phyloP scores from a whole-genome alignment of 2,329 filamentous ascomycete genomes.

The Ophiostoma ulmi region DNA sequence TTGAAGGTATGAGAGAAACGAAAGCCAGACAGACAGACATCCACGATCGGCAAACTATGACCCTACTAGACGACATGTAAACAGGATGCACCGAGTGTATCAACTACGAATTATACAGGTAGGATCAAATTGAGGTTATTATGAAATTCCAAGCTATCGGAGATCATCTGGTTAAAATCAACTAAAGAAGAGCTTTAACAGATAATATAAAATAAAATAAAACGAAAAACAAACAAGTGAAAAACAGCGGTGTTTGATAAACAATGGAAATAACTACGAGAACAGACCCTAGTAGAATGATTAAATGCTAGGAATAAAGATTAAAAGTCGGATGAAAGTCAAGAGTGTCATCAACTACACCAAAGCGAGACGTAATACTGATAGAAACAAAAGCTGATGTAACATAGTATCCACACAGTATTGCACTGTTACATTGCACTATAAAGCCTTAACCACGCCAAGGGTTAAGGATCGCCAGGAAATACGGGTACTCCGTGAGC shows the following conservation, averaged over 20 bases:
- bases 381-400: neutral
- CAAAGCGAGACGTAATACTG: neutral
- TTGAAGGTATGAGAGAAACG: no score
- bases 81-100: neutral
- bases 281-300: neutral
- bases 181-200: neutral
- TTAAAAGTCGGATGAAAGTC: neutral
- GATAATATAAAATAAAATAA: neutral
- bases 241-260: neutral
- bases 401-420: conserved; percentile 6
- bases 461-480: neutral
- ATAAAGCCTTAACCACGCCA: neutral
- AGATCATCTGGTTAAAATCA: neutral
- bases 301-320: neutral
- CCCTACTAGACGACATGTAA: neutral
- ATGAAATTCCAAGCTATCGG: neutral
- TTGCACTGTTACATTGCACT: neutral
- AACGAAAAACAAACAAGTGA: neutral
- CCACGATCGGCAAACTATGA: neutral
- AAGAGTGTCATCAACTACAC: neutral
- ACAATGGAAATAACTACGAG: neutral
- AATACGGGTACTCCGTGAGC: conserved; percentile 8
- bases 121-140: neutral
- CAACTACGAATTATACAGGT: neutral
- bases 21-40: neutral